These are phyloP conservation scores for Kuraishia borneana DNA, from an alignment of 805 yeast genomes.

Conservation along the genomic window DNA sequence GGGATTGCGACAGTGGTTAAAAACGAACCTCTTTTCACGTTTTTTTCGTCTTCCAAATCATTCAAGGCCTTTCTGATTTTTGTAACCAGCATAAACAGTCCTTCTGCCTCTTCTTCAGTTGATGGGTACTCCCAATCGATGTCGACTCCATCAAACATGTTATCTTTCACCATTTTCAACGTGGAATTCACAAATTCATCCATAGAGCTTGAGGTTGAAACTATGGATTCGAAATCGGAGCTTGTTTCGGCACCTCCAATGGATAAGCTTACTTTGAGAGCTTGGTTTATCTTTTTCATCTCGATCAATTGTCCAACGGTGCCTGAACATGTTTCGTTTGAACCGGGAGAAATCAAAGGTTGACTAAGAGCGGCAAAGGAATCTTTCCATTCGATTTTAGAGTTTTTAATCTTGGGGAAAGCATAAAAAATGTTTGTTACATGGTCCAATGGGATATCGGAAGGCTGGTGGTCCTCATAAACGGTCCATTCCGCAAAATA, in stretches of 20 bases:
- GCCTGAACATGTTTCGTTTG: neutral
- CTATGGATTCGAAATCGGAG: slow-evolving; percentile 25
- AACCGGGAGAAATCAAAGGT: neutral
- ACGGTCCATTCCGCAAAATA: slow-evolving; percentile 59
- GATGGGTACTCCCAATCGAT: slow-evolving; percentile 91
- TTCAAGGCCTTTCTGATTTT: slow-evolving; percentile 17
- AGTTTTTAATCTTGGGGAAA: slow-evolving; percentile 48
- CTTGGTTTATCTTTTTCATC: slow-evolving; percentile 12
- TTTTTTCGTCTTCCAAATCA: slow-evolving; percentile 18
- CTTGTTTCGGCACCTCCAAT: slow-evolving; percentile 70
- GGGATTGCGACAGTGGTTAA: slow-evolving; percentile 71
- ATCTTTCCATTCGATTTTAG: slow-evolving; percentile 43
- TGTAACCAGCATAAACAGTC: slow-evolving; percentile 31
- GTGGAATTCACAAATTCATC: slow-evolving; percentile 38
- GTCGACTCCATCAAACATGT: slow-evolving; percentile 84
- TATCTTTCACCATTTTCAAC: slow-evolving; percentile 31
- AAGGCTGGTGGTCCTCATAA: slow-evolving; percentile 50
- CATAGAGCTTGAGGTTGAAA: slow-evolving; percentile 16
- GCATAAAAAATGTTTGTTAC: slow-evolving; percentile 72
- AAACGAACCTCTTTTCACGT: slow-evolving; percentile 17
- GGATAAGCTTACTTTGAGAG: slow-evolving; percentile 53
- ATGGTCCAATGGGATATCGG: slow-evolving; percentile 43
- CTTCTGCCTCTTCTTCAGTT: slow-evolving; percentile 29
- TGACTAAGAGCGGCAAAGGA: slow-evolving; percentile 38
- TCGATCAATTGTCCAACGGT: slow-evolving; percentile 17